These are phyloP conservation scores for Sarocladiaceae sp. DNA, from an alignment of 2,329 filamentous ascomycete genomes.

Conservation along the genomic window DNA sequence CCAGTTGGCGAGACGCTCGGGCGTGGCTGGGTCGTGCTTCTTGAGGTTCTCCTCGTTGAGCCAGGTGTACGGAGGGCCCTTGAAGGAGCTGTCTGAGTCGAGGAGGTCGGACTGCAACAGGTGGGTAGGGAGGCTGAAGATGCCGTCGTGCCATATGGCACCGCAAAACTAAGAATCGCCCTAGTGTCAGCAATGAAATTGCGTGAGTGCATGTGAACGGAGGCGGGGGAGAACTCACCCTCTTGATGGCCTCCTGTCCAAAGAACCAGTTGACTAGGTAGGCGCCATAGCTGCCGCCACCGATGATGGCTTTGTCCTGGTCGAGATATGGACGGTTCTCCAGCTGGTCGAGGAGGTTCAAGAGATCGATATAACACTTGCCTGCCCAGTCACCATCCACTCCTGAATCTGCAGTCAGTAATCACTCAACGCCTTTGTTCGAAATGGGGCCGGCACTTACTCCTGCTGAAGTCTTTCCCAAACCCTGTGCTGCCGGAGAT, in stretches of 20 bases:
- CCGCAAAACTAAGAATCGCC: constrained; percentile 18
- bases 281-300: constrained; percentile 50
- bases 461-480: constrained; percentile 32
- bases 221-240: constrained; percentile 18
- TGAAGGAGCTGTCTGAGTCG: constrained; percentile 28
- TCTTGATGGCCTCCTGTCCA: constrained; percentile 44
- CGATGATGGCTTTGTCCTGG: constrained; percentile 42
- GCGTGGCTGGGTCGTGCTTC: constrained; percentile 43
- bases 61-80: constrained; percentile 38
- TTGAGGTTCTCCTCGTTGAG: constrained; percentile 37
- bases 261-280: constrained; percentile 57
- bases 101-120: constrained; percentile 20
- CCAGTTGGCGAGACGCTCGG: constrained; percentile 50
- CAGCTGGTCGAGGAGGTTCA: constrained; percentile 46
- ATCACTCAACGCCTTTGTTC: constrained; percentile 15
- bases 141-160: constrained; percentile 43
- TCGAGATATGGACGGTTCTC: constrained; percentile 47
- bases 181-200: background rate
- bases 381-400: constrained; percentile 48
- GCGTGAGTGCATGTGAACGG: background rate
- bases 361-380: constrained; percentile 47
- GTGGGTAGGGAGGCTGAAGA: constrained; percentile 26
- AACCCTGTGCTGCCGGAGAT: constrained; percentile 53
- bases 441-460: constrained; percentile 15
- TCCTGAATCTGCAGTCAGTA: constrained; percentile 28